A percentile compares a stretch with the other conserved stretches of the same genome.
These are phyloP conservation scores for Malassezia caprae DNA, from an alignment of 1,284 basidiomycete species.

Conservation along the genomic window DNA sequence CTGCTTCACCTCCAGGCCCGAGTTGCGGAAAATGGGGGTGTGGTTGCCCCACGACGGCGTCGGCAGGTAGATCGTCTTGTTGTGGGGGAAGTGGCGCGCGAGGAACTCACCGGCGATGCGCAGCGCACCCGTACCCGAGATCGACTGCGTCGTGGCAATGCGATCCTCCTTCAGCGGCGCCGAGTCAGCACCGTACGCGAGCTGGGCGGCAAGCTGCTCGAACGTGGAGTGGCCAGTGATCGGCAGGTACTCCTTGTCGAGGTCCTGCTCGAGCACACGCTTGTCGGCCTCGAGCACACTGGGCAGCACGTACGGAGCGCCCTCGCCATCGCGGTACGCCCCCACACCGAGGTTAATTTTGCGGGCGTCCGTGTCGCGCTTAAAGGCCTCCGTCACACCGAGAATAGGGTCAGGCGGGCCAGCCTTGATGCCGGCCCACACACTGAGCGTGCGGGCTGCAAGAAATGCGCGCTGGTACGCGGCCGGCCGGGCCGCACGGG, in stretches of 20 bases:
- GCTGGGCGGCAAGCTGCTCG: slow-evolving; percentile 74
- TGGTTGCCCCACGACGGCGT: slow-evolving; percentile 97
- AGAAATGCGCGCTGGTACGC: not conserved
- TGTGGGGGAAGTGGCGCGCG: slow-evolving; percentile 68
- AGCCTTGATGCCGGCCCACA: slow-evolving; percentile 71
- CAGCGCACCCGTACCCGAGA: slow-evolving; percentile 95
- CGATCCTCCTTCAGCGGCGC: slow-evolving; percentile 63
- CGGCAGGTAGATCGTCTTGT: slow-evolving; percentile 86
- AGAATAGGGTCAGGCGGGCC: slow-evolving; percentile 90
- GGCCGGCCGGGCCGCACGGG: not conserved
- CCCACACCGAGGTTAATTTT: slow-evolving; percentile 77
- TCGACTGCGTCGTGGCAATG: slow-evolving; percentile 76
- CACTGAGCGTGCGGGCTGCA: slow-evolving; percentile 52
- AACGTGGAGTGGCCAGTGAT: slow-evolving; percentile 85
- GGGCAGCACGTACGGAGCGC: slow-evolving; percentile 51
- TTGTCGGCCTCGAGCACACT: slow-evolving; percentile 73
- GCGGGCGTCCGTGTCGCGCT: slow-evolving; percentile 64
- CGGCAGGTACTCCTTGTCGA: slow-evolving; percentile 96
- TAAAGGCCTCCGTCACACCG: slow-evolving; percentile 79
- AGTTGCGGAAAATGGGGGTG: slow-evolving; percentile 63
- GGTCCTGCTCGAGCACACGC: slow-evolving; percentile 58
- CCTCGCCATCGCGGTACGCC: slow-evolving; percentile 50
- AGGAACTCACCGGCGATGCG: slow-evolving; percentile 92
- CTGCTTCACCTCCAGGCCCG: slow-evolving; percentile 79
- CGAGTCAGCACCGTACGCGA: slow-evolving; percentile 73